Percentiles rank a stretch among this genome's conserved stretches.
These are phyloP conservation scores for Fusarium concolor DNA, from an alignment of 2,329 filamentous ascomycete species.

Conservation along the genomic window DNA sequence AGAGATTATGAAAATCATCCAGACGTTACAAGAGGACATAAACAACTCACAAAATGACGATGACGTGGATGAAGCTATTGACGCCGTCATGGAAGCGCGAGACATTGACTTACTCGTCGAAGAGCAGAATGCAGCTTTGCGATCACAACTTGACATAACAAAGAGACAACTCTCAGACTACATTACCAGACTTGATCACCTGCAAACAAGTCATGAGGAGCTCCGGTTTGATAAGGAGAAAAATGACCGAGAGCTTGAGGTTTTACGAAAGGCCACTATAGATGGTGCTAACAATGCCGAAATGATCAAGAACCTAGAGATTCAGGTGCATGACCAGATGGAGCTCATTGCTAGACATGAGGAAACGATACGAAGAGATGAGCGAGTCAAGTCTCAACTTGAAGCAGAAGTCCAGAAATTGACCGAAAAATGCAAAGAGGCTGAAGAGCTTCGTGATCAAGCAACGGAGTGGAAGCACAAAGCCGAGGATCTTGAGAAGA, in stretches of 20 bases:
- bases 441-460: constrained; percentile 67
- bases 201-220: constrained; percentile 73
- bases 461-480: constrained; percentile 69
- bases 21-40: constrained; percentile 55
- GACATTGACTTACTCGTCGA: constrained; percentile 69
- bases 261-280: constrained; percentile 61
- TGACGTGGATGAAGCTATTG: constrained; percentile 54
- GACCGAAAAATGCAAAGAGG: constrained; percentile 59
- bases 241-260: constrained; percentile 64
- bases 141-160: constrained; percentile 63
- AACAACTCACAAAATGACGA: constrained; percentile 53
- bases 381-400: constrained; percentile 61
- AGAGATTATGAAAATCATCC: constrained; percentile 60
- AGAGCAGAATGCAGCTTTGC: constrained; percentile 64
- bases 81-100: constrained; percentile 57
- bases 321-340: constrained; percentile 73
- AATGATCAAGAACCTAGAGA: constrained; percentile 65
- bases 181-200: constrained; percentile 68
- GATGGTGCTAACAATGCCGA: constrained; percentile 65
- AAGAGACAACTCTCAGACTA: constrained; percentile 70
- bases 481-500: constrained; percentile 69
- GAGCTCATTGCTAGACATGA: constrained; percentile 74
- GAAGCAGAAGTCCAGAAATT: constrained; percentile 65
- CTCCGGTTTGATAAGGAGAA: constrained; percentile 72
- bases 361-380: constrained; percentile 61